These are phyloP conservation scores for Microdochium trichocladiopsis DNA, from an alignment of 2,329 filamentous ascomycete genomes.

Conservation along the genomic window DNA sequence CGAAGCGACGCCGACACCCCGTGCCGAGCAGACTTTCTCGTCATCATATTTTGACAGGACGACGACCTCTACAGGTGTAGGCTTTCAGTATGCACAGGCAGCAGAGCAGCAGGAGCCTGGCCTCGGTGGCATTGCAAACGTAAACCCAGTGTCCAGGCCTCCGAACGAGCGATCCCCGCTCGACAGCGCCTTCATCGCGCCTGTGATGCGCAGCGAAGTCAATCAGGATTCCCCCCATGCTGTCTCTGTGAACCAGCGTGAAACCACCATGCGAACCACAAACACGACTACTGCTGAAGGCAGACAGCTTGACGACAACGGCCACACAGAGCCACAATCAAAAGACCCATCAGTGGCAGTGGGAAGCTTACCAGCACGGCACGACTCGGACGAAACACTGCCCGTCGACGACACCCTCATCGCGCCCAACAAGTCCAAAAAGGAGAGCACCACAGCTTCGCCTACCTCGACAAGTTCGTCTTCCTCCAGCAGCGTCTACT, in stretches of 20 bases:
- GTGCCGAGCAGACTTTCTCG: constrained; percentile 2
- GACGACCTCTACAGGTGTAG: not conserved
- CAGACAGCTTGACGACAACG: not conserved
- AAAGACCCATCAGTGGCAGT: too few species aligned
- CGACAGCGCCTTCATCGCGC: too few species aligned
- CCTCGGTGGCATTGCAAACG: not conserved
- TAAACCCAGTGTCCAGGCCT: too few species aligned
- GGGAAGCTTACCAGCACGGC: not conserved
- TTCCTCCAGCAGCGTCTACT: not conserved
- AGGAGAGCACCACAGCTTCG: not conserved
- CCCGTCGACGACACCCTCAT: not conserved
- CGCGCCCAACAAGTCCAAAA: not conserved
- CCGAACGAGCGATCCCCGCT: too few species aligned
- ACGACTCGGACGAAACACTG: not conserved
- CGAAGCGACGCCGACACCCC: constrained; percentile 2
- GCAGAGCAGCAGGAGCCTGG: not conserved
- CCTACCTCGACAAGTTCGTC: constrained; percentile 1
- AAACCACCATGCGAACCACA: too few species aligned
- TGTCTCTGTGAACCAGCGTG: too few species aligned
- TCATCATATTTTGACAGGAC: not conserved
- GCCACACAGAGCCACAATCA: not conserved
- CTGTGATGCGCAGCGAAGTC: too few species aligned
- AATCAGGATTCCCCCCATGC: too few species aligned
- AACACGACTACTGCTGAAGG: not conserved
- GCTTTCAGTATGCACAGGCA: not conserved